Base-by-base conservation (phyloP, 108 stramenopile species). In the Pseudonitzschia pungens region DNA sequence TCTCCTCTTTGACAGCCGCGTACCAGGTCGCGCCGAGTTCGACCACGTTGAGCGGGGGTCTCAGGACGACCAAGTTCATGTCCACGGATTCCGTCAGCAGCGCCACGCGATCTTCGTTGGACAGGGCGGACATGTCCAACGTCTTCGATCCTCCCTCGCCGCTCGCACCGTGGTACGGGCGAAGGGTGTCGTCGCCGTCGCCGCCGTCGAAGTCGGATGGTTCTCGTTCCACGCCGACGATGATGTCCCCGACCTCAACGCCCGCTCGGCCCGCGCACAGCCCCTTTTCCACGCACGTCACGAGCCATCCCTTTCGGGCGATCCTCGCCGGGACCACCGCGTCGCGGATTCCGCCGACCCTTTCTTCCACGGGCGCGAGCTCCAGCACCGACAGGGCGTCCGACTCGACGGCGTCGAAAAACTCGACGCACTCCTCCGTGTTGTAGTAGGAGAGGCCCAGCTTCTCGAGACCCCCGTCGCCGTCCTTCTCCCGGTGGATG, bases 161-260 rank as follows among this genome's bases (percentile, higher is more conserved):
- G n/a, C n/a, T n/a, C n/a, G n/a, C n/a, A n/a, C n/a, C n/a, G n/a
- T n/a, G n/a, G n/a, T n/a, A n/a, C n/a, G n/a, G n/a, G n/a, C n/a
- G n/a, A n/a, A n/a, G n/a, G n/a, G n/a, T n/a, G n/a, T n/a, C n/a
- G n/a, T n/a, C n/a, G n/a, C n/a, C n/a, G n/a, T n/a, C n/a, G n/a
- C n/a, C n/a, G n/a, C n/a, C n/a, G n/a, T n/a, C n/a, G n/a, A n/a
- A n/a, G n/a, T n/a, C n/a, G n/a, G n/a, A n/a, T n/a, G n/a, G n/a
- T 12, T 74, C 3, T 24, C 59, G 26, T 69, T 77, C 64, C 26
- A 82, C 45, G 16, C 57, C 59, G 4, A 51, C 42, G 0, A 83
- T 75, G 9, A 83, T 58, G 71, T 83, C 82, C 4, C 72, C 60
- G 22, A 50, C 40, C 27, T 43, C 27, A n/a, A 79, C 12, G 18